These are phyloP conservation scores for Phytopythium sindhum DNA, from an alignment of 352 stramenopile species.

Conservation along the genomic window DNA sequence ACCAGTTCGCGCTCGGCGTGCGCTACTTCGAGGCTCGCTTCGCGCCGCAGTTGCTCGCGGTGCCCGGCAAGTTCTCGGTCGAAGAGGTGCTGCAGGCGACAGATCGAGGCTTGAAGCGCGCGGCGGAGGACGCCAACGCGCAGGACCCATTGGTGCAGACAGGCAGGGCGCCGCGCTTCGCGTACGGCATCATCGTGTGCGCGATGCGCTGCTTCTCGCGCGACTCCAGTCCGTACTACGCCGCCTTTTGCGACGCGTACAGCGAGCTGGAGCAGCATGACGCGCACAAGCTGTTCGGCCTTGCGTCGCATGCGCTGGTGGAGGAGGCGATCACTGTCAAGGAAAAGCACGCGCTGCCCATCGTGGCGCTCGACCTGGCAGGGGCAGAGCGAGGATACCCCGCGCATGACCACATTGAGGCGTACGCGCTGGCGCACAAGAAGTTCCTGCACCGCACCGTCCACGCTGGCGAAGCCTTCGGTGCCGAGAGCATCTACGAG, in stretches of 20 bases:
- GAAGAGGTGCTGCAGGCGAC: slow-evolving; percentile 75
- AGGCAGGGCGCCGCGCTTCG: slow-evolving; percentile 58
- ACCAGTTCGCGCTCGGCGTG: slow-evolving; percentile 75
- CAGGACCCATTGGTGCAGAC: slow-evolving; percentile 41
- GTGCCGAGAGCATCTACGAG: slow-evolving; percentile 84
- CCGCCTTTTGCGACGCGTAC: slow-evolving; percentile 82
- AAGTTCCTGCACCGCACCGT: slow-evolving; percentile 90
- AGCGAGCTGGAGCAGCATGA: slow-evolving; percentile 43
- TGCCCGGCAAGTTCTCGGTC: slow-evolving; percentile 55
- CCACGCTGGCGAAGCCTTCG: slow-evolving; percentile 84
- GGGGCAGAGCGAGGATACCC: slow-evolving; percentile 79
- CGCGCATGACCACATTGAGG: slow-evolving; percentile 74
- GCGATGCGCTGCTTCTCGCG: slow-evolving; percentile 87
- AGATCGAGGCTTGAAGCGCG: slow-evolving; percentile 55
- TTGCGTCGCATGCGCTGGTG: slow-evolving; percentile 82
- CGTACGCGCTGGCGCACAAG: slow-evolving; percentile 83
- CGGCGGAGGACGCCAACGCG: slow-evolving; percentile 64
- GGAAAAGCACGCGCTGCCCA: slow-evolving; percentile 50
- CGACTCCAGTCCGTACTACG: slow-evolving; percentile 81
- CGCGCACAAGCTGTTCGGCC: slow-evolving; percentile 63
- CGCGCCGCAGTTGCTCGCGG: slow-evolving; percentile 75
- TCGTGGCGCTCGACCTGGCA: slow-evolving; percentile 88
- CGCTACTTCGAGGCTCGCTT: slow-evolving; percentile 88
- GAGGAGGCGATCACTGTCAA: slow-evolving; percentile 78
- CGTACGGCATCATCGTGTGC: slow-evolving; percentile 88